phyloP scores from a whole-genome alignment of 2,329 filamentous ascomycete species.

The Xylaria sp. region DNA sequence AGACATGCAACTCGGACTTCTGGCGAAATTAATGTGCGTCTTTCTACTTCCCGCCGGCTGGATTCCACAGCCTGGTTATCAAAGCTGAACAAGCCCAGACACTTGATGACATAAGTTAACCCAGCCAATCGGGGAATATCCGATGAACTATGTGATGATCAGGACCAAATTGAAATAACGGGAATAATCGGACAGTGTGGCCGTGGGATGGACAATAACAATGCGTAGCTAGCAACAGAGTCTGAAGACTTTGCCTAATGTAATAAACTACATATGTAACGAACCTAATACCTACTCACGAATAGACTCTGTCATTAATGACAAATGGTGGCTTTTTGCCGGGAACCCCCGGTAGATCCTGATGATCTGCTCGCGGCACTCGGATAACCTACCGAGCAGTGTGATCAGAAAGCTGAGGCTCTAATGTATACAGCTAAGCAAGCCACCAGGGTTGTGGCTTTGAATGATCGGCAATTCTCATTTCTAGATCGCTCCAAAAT shows the following conservation, averaged over 20 bases:
- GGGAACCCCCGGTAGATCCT: too few relatives aligned
- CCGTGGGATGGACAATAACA: not conserved
- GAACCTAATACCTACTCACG: too few relatives aligned
- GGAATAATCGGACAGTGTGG: not conserved
- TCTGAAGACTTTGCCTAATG: not conserved
- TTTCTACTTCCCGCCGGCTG: not conserved
- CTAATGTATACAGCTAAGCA: slow-evolving; percentile 2
- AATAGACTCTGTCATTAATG: not conserved
- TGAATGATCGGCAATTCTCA: not conserved
- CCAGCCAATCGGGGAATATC: not conserved
- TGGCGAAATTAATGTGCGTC: not conserved
- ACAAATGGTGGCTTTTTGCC: not conserved
- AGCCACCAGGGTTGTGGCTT: slow-evolving; percentile 14
- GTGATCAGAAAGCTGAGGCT: not conserved
- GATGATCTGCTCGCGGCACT: not conserved
- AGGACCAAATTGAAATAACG: not conserved
- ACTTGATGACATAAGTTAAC: not conserved
- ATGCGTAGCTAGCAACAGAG: not conserved
- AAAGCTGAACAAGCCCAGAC: not conserved
- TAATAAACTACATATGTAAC: not conserved
- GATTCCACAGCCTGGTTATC: not conserved
- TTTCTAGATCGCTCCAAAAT: not conserved
- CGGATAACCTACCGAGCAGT: not conserved
- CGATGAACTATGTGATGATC: not conserved
- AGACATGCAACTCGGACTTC: not conserved